Base-by-base conservation (phyloP, 108 stramenopile genomes). In the Fistulifera solaris region DNA sequence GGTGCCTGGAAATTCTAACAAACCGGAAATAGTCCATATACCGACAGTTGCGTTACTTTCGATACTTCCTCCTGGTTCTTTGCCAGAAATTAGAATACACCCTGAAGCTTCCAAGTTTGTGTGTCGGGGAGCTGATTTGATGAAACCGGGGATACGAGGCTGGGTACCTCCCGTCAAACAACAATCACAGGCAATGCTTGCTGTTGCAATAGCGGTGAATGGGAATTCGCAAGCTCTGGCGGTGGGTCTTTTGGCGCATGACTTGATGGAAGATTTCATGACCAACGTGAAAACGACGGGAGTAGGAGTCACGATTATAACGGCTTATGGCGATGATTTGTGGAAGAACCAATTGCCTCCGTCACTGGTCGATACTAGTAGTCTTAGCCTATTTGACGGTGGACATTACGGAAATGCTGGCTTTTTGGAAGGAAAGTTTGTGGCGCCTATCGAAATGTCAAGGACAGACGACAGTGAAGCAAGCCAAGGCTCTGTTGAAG, bases 261-360 rank as follows among this genome's bases (percentile, higher is more conserved):
- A 35, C 31, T 3, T 35, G 31, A 55, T 48, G 0, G 28, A 28
- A 0, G 48, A 52, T 5, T 58, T 21, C 1, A 42, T 43, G 10
- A 31, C 25, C 0, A 27, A 60, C 19, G 47, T 61, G 56, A 58
- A 48, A 25, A 26, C 19, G 0, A 82, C 80, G 49, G 89, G 89
- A 7, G 54, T 81, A 24, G 89, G 81, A 0, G 85, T 85, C 0
- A 27, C 54, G 17, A 71, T 92, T 41, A 58, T 78, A 48, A 72
- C 63, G 53, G 75, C 79, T 50, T 92, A 84, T 54, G 89, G 89
- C 6, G 89, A 92, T 66, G 89, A 92, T 70, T 44, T 91, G 17
- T 92, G 83, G 81, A 48, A 54, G 48, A 48, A 70, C 23, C 59
- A 66, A 1, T 44, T 56, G 2, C 62, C 81, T 0, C 12, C 43